phyloP scores from a whole-genome alignment of 257 asterid species.

The Leptodermis oblonga region DNA sequence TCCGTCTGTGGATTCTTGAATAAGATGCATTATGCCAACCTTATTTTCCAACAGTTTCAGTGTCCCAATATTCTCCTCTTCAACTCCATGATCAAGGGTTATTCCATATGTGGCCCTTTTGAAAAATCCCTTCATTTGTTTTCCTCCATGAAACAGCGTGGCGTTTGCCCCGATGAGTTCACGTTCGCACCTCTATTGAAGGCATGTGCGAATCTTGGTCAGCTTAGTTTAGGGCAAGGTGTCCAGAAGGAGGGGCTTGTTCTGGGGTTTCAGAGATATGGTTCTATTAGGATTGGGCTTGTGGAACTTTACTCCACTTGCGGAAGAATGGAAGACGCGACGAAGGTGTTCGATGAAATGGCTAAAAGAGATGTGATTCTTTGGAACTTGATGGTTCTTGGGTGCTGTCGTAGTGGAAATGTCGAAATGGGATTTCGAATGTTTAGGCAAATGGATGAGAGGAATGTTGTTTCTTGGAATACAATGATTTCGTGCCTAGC shows the following conservation, averaged over 20 bases:
- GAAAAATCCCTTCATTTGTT: conserved; percentile 25
- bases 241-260: conserved; percentile 30
- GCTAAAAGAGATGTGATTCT: conserved; percentile 33
- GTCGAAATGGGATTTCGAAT: conserved; percentile 27
- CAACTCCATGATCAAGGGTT: conserved; percentile 41
- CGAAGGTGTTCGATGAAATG: conserved; percentile 42
- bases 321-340: conserved; percentile 29
- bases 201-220: conserved; percentile 31
- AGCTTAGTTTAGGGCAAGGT: conserved; percentile 25
- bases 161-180: conserved; percentile 41
- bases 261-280: conserved; percentile 37
- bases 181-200: conserved; percentile 40
- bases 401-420: conserved; percentile 31
- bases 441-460: conserved; percentile 40
- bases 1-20: conserved; percentile 35
- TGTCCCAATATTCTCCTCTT: conserved; percentile 40
- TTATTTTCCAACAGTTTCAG: conserved; percentile 28
- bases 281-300: conserved; percentile 31
- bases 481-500: conserved; percentile 37
- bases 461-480: conserved; percentile 42
- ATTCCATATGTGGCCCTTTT: conserved; percentile 31
- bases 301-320: conserved; percentile 31
- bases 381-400: conserved; percentile 48
- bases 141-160: conserved; percentile 31
- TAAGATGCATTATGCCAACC: conserved; percentile 32